Evolutionary conservation across 768 basidiomycete genomes (phyloP).

Genomic region (Termitomyces sp.): DNA sequence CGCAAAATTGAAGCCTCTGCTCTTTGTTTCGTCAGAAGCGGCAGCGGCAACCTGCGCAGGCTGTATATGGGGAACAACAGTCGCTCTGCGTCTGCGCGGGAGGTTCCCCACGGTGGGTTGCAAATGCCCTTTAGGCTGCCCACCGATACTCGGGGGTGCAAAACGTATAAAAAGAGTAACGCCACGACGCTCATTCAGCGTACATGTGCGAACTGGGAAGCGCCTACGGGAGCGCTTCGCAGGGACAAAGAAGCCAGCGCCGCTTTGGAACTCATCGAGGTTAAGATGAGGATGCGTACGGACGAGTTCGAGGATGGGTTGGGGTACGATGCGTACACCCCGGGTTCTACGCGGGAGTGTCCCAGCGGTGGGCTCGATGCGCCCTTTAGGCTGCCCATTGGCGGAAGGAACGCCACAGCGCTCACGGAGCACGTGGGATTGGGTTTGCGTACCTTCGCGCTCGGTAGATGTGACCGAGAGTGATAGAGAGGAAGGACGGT

Average conservation of each 20-base stretch:
- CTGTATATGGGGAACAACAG: background rate
- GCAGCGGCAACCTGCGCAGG: background rate
- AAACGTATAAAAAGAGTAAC: conserved; percentile 3
- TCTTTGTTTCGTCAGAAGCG: too few species aligned
- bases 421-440: conserved; percentile 1
- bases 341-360: background rate
- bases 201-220: background rate
- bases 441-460: background rate
- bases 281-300: background rate
- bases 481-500: background rate
- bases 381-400: conserved; percentile 7
- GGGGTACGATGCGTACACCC: background rate
- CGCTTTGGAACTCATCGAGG: background rate
- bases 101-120: conserved; percentile 4
- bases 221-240: background rate
- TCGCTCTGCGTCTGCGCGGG: conserved; percentile 1
- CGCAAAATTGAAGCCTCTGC: background rate
- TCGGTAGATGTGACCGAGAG: background rate
- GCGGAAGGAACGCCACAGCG: background rate
- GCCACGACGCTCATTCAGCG: conserved; percentile 6
- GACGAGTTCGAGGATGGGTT: background rate
- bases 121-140: conserved; percentile 9
- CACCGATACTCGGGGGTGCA: conserved; percentile 2
- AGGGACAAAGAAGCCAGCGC: background rate
- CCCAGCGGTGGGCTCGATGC: background rate